phyloP scores from a whole-genome alignment of 176 grass and related monocot species.

The Eremochloa ophiuroides region DNA sequence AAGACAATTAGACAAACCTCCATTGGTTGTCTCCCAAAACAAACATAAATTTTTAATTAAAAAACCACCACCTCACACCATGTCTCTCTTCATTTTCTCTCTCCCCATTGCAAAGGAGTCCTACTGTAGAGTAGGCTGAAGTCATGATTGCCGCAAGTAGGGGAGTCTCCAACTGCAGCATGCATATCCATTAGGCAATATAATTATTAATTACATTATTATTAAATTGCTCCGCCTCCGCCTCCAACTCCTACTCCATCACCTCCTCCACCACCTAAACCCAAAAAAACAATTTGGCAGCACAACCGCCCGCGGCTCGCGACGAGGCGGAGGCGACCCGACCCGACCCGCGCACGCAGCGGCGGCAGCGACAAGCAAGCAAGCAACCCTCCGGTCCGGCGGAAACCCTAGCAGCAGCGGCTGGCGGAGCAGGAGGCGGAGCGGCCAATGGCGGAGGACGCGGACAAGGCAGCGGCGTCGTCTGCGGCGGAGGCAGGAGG shows the following conservation, averaged over 20 bases:
- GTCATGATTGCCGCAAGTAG: neutral
- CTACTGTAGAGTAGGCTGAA: no score
- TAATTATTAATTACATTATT: no score
- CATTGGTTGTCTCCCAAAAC: no score
- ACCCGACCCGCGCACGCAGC: neutral
- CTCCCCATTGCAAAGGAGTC: no score
- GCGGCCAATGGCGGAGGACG: constrained; percentile 47
- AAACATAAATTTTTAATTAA: no score
- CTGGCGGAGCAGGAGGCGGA: neutral
- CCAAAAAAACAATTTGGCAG: constrained; percentile 22
- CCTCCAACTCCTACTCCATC: constrained; percentile 16
- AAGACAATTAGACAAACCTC: no score
- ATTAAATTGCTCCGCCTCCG: constrained; percentile 25
- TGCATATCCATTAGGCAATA: constrained; percentile 53
- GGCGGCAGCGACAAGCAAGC: neutral
- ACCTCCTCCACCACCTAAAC: constrained; percentile 24
- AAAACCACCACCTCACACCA: no score
- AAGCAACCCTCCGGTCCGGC: neutral
- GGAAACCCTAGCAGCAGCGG: constrained; percentile 32
- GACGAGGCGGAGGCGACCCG: constrained; percentile 7
- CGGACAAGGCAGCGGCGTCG: neutral
- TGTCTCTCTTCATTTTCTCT: no score
- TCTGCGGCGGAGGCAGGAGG: neutral
- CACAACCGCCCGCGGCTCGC: neutral
- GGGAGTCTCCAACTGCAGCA: neutral